A percentile compares a stretch with the other conserved stretches of the same genome.
Evolutionary conservation across 345 rosid species (phyloP).

Genomic region (Salix dunnii): DNA sequence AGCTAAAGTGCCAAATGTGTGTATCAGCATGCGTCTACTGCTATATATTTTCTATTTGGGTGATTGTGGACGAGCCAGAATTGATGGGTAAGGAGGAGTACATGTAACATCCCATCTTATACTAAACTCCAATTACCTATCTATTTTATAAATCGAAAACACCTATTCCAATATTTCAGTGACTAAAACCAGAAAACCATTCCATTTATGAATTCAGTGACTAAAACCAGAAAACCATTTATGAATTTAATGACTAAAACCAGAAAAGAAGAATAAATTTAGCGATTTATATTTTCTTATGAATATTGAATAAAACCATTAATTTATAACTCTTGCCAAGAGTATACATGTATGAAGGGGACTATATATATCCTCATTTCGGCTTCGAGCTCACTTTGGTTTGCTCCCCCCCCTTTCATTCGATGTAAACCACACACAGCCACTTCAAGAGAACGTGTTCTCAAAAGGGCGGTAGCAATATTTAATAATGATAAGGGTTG

Average conservation of each 20-base stretch:
- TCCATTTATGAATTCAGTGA: too few species aligned
- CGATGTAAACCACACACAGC: neutral
- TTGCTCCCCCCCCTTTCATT: neutral
- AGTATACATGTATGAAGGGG: neutral
- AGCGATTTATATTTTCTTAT: neutral
- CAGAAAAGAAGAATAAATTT: neutral
- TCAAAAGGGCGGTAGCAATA: neutral
- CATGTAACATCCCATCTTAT: neutral
- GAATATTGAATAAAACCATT: neutral
- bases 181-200: neutral
- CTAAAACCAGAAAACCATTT: too few species aligned
- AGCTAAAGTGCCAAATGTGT: neutral
- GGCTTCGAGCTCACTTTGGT: conserved; percentile 32
- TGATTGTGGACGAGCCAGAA: neutral
- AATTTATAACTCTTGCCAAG: neutral
- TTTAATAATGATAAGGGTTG: neutral
- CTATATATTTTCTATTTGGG: neutral
- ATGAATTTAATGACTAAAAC: neutral
- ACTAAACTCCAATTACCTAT: neutral
- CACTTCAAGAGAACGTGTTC: neutral
- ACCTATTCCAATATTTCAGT: neutral
- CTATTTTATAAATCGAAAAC: neutral
- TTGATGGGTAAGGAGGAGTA: neutral
- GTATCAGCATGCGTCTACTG: neutral
- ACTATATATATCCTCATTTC: neutral